These are phyloP conservation scores for Kodamaea alishanica DNA, from an alignment of 1,139 yeast genomes.

Conservation along the genomic window DNA sequence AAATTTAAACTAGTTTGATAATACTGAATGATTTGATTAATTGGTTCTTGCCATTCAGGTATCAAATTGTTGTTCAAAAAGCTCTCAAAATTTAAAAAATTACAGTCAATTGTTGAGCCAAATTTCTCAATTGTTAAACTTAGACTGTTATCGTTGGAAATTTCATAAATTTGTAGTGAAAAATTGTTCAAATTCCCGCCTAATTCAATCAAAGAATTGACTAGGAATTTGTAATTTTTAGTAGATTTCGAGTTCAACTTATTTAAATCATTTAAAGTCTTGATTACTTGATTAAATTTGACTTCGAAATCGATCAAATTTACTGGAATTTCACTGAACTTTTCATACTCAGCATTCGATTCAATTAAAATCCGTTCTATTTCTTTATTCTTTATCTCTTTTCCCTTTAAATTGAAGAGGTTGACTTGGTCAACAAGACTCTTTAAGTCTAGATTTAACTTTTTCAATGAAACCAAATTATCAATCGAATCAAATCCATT, in stretches of 20 bases:
- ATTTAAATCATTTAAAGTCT: constrained; percentile 31
- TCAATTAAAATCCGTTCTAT: neutral
- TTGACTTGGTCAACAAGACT: constrained; percentile 35
- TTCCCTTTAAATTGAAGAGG: constrained; percentile 29
- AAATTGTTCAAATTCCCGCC: constrained; percentile 49
- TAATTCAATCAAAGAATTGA: constrained; percentile 36
- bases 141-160: constrained; percentile 24
- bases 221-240: constrained; percentile 29
- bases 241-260: constrained; percentile 32
- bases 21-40: constrained; percentile 41
- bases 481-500: constrained; percentile 37
- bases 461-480: constrained; percentile 30
- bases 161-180: constrained; percentile 41
- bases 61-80: constrained; percentile 33
- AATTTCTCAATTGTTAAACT: constrained; percentile 41
- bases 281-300: constrained; percentile 33
- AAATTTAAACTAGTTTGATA: constrained; percentile 36
- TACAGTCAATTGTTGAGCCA: constrained; percentile 45
- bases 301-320: constrained; percentile 35
- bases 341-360: constrained; percentile 5
- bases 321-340: constrained; percentile 31
- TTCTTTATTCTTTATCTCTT: constrained; percentile 8
- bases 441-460: constrained; percentile 36
- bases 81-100: constrained; percentile 40
- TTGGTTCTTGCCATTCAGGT: constrained; percentile 48